Evolutionary conservation across 2,329 filamentous ascomycete species (phyloP), one percentile per base, ranked within the genome.

Genomic region (Rugonectria rugulosa): DNA sequence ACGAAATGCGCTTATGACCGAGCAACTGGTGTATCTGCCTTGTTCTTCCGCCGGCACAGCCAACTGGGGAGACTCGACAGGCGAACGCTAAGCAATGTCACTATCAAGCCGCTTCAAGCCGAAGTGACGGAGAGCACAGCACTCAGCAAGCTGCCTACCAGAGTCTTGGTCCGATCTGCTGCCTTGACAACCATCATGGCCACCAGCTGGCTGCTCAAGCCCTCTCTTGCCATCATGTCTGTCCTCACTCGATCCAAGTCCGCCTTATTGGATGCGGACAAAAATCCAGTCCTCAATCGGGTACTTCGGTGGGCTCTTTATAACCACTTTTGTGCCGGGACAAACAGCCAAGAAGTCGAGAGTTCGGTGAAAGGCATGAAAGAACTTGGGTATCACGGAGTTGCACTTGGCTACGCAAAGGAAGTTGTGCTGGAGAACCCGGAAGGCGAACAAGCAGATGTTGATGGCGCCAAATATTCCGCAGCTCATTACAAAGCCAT

Each of bases 321-420:
- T 62, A 77, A 82, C 54, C 82, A 85, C 41, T 85, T 85, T 68
- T 84, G 82, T 57, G 82, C 81, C 0, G 82, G 82, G 1, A 76
- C 77, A 23, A 82, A 78, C 47, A 73, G 75, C 34, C 49, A 55
- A 1, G 81, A 84, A 51, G 79, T 84, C 2, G 71, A 26, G 68
- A 68, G 5, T 80, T 77, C 0, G n/a, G 74, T 81, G 20, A 65
- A 70, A 3, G 71, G 72, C 2, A 78, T 84, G 45, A 81, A 79
- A 61, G 56, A 61, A 0, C 66, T 84, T 17, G 82, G 82, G 14
- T 84, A 78, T 59, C 73, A 77, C 10, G 82, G 82, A 3, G 79
- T 84, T 3, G 78, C 84, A 6, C 71, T 84, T 3, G 77, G 78
- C 17, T 85, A 84, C 62, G 81, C 79, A 4, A 78, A 77, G 41